Percentiles rank a stretch among this genome's conserved stretches.
Evolutionary conservation across 2,329 filamentous ascomycete genomes (phyloP).

Genomic region (Alternaria incomplexa): DNA sequence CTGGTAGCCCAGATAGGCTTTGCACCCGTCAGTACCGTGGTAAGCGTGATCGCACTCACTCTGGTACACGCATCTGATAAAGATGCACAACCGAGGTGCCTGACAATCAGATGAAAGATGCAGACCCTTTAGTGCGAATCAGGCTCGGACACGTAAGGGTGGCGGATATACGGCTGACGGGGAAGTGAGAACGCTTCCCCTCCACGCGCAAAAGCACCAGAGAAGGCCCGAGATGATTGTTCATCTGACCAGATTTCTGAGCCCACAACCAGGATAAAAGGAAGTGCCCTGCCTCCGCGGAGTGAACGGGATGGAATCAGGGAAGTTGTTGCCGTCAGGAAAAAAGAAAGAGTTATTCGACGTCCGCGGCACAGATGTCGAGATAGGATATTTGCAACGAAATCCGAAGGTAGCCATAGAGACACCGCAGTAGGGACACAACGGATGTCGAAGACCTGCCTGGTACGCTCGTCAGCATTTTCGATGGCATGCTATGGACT

Average conservation of each 20-base stretch:
- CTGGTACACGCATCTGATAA: background rate
- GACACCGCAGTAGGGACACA: background rate
- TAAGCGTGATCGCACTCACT: background rate
- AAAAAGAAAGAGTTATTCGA: background rate
- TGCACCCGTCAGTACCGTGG: background rate
- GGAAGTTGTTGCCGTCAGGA: background rate
- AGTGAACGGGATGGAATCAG: background rate
- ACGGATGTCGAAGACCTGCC: background rate
- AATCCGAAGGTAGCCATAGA: background rate
- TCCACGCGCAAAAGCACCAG: background rate
- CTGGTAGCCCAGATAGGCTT: background rate
- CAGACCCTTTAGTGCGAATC: background rate
- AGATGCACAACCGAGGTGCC: background rate
- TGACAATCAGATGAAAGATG: background rate
- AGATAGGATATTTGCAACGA: background rate
- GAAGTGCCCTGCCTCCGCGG: background rate
- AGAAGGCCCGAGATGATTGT: conserved; percentile 5
- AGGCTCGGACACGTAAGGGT: background rate
- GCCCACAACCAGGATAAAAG: background rate
- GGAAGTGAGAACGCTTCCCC: background rate
- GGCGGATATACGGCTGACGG: background rate
- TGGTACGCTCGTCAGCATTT: background rate
- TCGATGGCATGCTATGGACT: background rate
- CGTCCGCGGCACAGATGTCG: background rate
- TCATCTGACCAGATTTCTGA: background rate